phyloP scores from a whole-genome alignment of 2,329 filamentous ascomycete species.

The Cercospora berteroae region DNA sequence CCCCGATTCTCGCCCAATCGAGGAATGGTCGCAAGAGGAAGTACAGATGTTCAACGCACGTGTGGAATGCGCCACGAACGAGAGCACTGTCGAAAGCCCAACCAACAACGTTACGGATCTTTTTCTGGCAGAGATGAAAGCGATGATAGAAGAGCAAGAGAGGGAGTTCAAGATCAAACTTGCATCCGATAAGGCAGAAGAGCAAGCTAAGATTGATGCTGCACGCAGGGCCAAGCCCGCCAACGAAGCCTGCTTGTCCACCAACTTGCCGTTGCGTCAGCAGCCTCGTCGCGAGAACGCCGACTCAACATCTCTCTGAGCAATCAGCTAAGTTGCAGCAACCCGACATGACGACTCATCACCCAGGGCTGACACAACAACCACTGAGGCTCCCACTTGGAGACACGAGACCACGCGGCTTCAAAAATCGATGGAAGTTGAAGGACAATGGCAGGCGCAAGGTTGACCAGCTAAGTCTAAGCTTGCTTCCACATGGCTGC shows the following conservation, averaged over 20 bases:
- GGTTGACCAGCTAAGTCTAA: constrained; percentile 8
- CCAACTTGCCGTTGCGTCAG: background rate
- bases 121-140: too few relatives aligned
- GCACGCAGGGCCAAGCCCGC: background rate
- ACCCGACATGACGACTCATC: background rate
- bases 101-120: too few relatives aligned
- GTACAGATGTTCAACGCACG: too few relatives aligned
- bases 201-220: too few relatives aligned
- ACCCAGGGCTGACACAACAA: background rate
- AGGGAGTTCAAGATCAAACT: too few relatives aligned
- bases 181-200: too few relatives aligned
- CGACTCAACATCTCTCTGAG: background rate
- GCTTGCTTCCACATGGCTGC: constrained; percentile 4
- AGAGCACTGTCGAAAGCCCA: too few relatives aligned
- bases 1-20: too few relatives aligned
- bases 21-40: too few relatives aligned
- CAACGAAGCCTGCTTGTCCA: background rate
- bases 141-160: too few relatives aligned
- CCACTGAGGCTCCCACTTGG: background rate
- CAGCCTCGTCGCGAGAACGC: background rate
- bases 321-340: background rate
- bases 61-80: too few relatives aligned
- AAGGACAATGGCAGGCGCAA: background rate
- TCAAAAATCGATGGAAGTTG: background rate
- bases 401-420: background rate